These are phyloP conservation scores for Esteya vermicola DNA, from an alignment of 2,329 filamentous ascomycete species.

Conservation along the genomic window DNA sequence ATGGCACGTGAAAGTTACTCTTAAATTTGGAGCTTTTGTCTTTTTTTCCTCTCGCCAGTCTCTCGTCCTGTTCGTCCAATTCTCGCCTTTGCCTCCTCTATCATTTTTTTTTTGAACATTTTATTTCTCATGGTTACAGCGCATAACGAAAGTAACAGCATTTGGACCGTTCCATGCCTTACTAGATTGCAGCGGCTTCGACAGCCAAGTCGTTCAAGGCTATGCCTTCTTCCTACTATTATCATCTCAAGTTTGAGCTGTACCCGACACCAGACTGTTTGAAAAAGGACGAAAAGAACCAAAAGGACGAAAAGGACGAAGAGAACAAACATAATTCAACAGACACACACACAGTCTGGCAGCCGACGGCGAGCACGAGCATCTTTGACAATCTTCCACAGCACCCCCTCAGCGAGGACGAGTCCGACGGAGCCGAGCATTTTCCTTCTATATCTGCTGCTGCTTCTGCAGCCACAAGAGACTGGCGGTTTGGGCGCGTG, in stretches of 20 bases:
- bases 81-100: too few species aligned
- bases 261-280: slow-evolving; percentile 33
- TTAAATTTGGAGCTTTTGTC: too few species aligned
- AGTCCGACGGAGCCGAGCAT: too few species aligned
- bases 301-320: not conserved
- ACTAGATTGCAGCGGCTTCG: not conserved
- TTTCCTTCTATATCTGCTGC: too few species aligned
- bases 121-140: too few species aligned
- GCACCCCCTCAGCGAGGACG: slow-evolving; percentile 21
- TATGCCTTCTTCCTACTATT: slow-evolving; percentile 50
- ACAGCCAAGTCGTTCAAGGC: slow-evolving; percentile 10
- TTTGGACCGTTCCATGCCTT: too few species aligned
- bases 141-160: too few species aligned
- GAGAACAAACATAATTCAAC: not conserved
- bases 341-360: slow-evolving; percentile 29
- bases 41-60: too few species aligned
- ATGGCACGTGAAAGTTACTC: not conserved
- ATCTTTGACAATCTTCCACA: slow-evolving; percentile 43
- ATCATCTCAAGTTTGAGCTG: slow-evolving; percentile 53
- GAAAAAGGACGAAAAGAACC: slow-evolving; percentile 2
- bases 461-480: slow-evolving; percentile 41
- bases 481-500: slow-evolving; percentile 75
- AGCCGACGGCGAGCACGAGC: slow-evolving; percentile 30
- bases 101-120: too few species aligned
- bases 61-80: too few species aligned